phyloP scores from a whole-genome alignment of 768 basidiomycete genomes.

The Calocybe cyanea region DNA sequence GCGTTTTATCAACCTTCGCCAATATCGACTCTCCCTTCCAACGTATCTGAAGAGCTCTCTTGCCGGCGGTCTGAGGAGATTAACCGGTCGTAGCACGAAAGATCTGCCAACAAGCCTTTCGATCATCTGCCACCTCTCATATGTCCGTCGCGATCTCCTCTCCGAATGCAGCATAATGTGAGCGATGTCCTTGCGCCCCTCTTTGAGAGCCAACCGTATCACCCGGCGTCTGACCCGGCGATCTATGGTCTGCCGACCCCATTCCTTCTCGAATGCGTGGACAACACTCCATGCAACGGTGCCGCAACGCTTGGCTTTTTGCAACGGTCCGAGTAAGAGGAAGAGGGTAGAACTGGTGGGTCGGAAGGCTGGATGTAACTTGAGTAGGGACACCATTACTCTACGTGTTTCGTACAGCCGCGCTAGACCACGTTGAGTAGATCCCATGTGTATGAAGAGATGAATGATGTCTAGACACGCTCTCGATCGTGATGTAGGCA shows the following conservation, averaged over 20 bases:
- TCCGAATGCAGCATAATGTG: conserved; percentile 24
- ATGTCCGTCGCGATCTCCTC: conserved; percentile 5
- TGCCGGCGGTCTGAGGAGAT: conserved; percentile 18
- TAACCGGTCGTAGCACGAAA: conserved; percentile 8
- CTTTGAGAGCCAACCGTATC: conserved; percentile 55
- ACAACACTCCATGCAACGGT: conserved; percentile 46
- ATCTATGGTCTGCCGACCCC: conserved; percentile 56
- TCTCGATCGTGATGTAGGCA: conserved; percentile 31
- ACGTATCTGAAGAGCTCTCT: conserved; percentile 25
- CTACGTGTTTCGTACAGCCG: conserved; percentile 42
- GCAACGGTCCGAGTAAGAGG: conserved; percentile 53
- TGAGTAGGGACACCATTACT: conserved; percentile 41
- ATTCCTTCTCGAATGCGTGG: conserved; percentile 43
- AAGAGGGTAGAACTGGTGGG: conserved; percentile 61
- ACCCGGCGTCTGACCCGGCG: conserved; percentile 57
- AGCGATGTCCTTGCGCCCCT: conserved; percentile 56
- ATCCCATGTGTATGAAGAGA: conserved; percentile 37
- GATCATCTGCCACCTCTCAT: conserved; percentile 17
- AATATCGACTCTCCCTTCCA: conserved; percentile 30
- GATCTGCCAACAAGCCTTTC: conserved; percentile 14
- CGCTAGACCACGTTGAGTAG: conserved; percentile 32
- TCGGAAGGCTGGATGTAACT: conserved; percentile 41
- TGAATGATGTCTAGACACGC: conserved; percentile 54
- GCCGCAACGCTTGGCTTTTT: conserved; percentile 46
- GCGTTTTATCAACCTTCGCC: conserved; percentile 22